Base-by-base conservation (phyloP, 73 alveolate species). In the Blepharisma japonicum region DNA sequence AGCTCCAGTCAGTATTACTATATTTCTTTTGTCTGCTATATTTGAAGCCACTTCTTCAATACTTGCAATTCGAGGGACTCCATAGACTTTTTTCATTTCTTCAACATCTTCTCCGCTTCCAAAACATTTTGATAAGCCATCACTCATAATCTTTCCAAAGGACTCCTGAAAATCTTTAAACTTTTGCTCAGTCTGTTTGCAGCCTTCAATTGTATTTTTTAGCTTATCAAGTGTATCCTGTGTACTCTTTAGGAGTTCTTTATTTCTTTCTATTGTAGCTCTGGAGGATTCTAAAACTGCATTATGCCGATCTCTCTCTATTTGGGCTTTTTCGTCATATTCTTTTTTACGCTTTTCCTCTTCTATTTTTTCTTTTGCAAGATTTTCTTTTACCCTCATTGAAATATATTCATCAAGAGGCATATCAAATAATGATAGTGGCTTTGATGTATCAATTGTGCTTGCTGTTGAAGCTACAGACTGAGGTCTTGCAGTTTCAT, bases 1-100 rank as follows among this genome's bases (percentile, higher is more conserved):
- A 38, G 80, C 80, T 14, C 80, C 80, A n/a, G 61, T 23, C n/a
- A 70, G 20, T 0, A 70, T n/a, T 18, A 45, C 56, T 1, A 70
- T 5, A 7, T 11, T 14, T 39, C n/a, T 23, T 14, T n/a, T 14
- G 0, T 18, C 9, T 9, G 56, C 11, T n/a, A 70, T 9, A 7
- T 18, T 45, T 4, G 14, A 14, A 39, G 38, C 80, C 21, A 70
- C n/a, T 25, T 70, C 80, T 70, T 70, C 68, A 7, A 70, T 47
- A 2, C 25, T 1, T 18, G 66, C 21, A 14, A 18, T 23, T 4
- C 68, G 11, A 14, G 80, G 76, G 46, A n/a, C 27, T 9, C 80
- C 80, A 5, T 18, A 61, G 4, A 8, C 23, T 61, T 61, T 25
- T 20, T 61, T 25, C 47, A 61, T 61, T n/a, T 61, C 74, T 61